Evolutionary conservation across 1,284 basidiomycete species (phyloP).

Genomic region (Naganishia albida): DNA sequence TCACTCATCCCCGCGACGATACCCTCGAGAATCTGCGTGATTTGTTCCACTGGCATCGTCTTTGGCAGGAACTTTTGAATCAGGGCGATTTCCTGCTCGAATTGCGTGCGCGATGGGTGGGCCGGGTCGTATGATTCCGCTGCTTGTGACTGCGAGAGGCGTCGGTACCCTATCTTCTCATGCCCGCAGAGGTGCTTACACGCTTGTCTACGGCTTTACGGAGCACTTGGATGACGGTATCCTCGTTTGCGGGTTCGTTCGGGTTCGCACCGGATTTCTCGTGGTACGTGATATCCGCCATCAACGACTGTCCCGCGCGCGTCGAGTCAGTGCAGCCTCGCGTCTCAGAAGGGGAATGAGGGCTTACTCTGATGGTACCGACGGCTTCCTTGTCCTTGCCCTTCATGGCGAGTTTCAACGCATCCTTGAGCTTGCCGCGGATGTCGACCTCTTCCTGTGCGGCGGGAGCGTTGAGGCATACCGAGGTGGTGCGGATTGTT

Average conservation of each 20-base stretch:
- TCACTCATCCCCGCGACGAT: constrained; percentile 27
- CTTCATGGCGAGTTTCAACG: constrained; percentile 35
- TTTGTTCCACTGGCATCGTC: constrained; percentile 20
- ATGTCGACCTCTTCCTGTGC: constrained; percentile 12
- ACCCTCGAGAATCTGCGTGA: constrained; percentile 24
- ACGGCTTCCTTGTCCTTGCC: constrained; percentile 31
- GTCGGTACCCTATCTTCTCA: too few species aligned
- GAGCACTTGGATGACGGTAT: constrained; percentile 33
- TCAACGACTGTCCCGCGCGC: constrained; percentile 27
- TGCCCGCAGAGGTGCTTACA: constrained; percentile 1
- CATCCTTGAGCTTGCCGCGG: constrained; percentile 30
- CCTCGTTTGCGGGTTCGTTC: constrained; percentile 32
- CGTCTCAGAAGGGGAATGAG: not conserved
- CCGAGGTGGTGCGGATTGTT: too few species aligned
- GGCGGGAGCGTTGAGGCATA: too few species aligned
- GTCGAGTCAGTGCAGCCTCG: not conserved
- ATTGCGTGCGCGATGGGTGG: constrained; percentile 27
- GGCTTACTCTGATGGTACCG: constrained; percentile 29
- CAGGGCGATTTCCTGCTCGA: constrained; percentile 29
- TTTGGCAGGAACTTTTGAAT: constrained; percentile 32
- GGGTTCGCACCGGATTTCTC: constrained; percentile 32
- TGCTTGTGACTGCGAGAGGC: constrained; percentile 29
- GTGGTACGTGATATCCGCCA: constrained; percentile 34
- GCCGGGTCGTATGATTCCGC: constrained; percentile 26
- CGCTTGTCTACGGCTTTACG: constrained; percentile 34